phyloP scores from a whole-genome alignment of 306 rosid genomes.

The Biancaea sappan region DNA sequence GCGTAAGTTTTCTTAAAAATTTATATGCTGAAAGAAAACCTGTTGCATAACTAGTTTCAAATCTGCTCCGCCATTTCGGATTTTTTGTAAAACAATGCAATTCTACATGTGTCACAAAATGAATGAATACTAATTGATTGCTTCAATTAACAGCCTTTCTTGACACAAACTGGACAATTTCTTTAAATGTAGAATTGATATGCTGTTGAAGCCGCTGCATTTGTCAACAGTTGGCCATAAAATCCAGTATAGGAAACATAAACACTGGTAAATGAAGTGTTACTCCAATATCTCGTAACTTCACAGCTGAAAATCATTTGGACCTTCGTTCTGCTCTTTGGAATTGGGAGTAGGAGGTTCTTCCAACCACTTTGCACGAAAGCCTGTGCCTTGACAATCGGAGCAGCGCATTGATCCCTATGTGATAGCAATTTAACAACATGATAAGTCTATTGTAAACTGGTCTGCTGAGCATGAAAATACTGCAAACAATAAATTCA shows the following conservation, averaged over 20 bases:
- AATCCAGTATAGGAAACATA: slow-evolving; percentile 5
- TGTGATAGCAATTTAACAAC: slow-evolving; percentile 6
- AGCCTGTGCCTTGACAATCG: slow-evolving; percentile 55
- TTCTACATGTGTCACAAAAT: slow-evolving; percentile 15
- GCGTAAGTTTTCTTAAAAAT: neutral
- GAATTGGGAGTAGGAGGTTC: slow-evolving; percentile 72
- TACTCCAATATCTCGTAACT: slow-evolving; percentile 17
- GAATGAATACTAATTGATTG: slow-evolving; percentile 19
- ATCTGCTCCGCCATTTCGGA: slow-evolving; percentile 20
- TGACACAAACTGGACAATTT: slow-evolving; percentile 24
- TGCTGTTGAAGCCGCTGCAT: slow-evolving; percentile 26
- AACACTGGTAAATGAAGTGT: slow-evolving; percentile 11
- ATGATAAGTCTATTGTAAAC: neutral
- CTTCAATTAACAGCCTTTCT: neutral
- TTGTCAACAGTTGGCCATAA: neutral
- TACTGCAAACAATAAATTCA: slow-evolving; percentile 15
- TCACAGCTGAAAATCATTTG: slow-evolving; percentile 24
- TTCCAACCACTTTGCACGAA: slow-evolving; percentile 80
- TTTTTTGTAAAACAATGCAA: slow-evolving; percentile 20
- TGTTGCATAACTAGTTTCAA: slow-evolving; percentile 9
- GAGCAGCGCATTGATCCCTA: slow-evolving; percentile 51
- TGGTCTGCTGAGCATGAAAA: neutral
- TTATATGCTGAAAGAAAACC: slow-evolving; percentile 21
- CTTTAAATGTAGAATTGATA: slow-evolving; percentile 21
- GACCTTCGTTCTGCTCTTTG: slow-evolving; percentile 39